A percentile compares a stretch with the other conserved stretches of the same genome.
Evolutionary conservation across 345 rosid species (phyloP).

Genomic region (Dovyalis caffra): DNA sequence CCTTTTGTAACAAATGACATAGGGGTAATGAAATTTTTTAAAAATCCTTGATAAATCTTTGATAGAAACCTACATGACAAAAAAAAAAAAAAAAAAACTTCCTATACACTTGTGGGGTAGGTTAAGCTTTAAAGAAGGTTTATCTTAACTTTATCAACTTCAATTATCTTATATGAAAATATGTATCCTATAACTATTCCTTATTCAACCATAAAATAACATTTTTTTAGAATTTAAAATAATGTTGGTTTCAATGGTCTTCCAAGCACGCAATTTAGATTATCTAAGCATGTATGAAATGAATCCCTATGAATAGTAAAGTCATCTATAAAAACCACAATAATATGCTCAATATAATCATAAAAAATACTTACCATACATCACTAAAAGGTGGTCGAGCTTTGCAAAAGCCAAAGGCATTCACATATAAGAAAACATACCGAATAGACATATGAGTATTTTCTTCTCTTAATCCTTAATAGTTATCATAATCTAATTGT

Average conservation of each 20-base stretch:
- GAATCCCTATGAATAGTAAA: no score
- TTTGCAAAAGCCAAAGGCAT: no score
- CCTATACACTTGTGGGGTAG: neutral
- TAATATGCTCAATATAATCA: no score
- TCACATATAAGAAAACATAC: no score
- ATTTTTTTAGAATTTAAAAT: neutral
- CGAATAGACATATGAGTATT: no score
- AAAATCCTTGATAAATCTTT: neutral
- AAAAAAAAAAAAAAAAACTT: neutral
- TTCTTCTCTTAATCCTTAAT: no score
- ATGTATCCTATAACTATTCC: neutral
- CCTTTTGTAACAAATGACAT: neutral
- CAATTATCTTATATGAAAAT: neutral
- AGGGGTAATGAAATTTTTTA: neutral
- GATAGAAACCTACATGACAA: conserved; percentile 7
- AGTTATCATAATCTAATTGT: no score
- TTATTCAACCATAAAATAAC: conserved; percentile 13
- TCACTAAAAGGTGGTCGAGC: no score
- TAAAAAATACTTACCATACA: no score
- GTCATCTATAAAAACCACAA: no score
- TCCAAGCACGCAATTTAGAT: no score
- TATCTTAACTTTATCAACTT: neutral
- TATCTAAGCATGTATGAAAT: no score
- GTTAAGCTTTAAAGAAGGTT: neutral
- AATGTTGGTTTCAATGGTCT: neutral